phyloP scores from a whole-genome alignment of 2,329 filamentous ascomycete species.

The Scortechinia acanthostroma region DNA sequence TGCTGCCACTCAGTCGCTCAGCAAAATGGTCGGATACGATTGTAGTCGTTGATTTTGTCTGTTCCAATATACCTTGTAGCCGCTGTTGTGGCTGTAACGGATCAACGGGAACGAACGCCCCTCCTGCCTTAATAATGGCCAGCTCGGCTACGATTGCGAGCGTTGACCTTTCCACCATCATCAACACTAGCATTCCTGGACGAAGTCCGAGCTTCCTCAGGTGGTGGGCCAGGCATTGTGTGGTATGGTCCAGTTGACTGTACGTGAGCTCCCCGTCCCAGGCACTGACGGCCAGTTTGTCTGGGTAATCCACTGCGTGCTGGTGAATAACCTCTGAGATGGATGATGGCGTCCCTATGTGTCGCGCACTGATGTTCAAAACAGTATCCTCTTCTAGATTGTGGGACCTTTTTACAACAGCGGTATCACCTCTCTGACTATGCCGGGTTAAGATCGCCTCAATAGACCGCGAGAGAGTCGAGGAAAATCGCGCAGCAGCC shows the following conservation, averaged over 20 bases:
- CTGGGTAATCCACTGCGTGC: no score
- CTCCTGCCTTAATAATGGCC: background rate
- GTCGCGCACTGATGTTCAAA: no score
- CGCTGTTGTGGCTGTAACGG: background rate
- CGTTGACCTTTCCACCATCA: background rate
- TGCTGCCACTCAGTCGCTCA: background rate
- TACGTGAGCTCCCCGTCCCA: slow-evolving; percentile 1
- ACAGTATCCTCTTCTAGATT: no score
- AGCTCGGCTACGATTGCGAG: background rate
- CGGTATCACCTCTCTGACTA: no score
- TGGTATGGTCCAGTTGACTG: slow-evolving; percentile 3
- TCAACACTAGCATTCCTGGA: background rate
- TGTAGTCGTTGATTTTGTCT: background rate
- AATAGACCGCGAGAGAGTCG: no score
- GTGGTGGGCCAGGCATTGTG: slow-evolving; percentile 5
- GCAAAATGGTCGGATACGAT: background rate
- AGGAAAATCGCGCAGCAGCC: no score
- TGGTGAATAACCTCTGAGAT: no score
- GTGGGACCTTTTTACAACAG: no score
- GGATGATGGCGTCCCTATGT: no score
- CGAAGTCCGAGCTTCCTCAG: slow-evolving; percentile 3
- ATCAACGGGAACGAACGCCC: background rate
- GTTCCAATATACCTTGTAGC: background rate
- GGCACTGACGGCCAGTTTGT: background rate
- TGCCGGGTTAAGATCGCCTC: no score